Evolutionary conservation across 2,329 filamentous ascomycete species (phyloP).

Genomic region (Cytospora piceae): DNA sequence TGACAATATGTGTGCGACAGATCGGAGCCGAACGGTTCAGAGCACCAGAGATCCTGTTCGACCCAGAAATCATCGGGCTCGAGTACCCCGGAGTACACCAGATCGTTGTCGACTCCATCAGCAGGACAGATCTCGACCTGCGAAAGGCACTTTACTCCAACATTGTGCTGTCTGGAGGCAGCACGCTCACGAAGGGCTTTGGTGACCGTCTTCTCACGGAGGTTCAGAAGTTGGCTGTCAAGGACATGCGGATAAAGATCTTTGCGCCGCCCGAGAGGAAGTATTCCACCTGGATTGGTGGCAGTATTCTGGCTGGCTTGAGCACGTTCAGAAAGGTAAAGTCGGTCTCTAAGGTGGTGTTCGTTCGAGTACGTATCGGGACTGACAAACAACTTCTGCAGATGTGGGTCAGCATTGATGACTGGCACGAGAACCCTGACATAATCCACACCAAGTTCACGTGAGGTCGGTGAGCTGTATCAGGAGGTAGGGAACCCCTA

Average conservation of each 20-base stretch:
- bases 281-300: conserved; percentile 99
- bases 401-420: conserved; percentile 99
- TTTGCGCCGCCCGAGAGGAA: conserved; percentile 96
- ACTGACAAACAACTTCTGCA: conserved; percentile 43
- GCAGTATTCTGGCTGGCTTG: conserved; percentile 92
- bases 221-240: conserved; percentile 90
- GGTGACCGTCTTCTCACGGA: conserved; percentile 90
- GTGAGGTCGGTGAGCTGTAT: conserved; percentile 46
- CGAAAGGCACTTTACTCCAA: conserved; percentile 93
- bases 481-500: neutral
- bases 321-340: conserved; percentile 97
- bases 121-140: conserved; percentile 91
- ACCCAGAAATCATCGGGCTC: conserved; percentile 93
- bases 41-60: conserved; percentile 95
- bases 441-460: conserved; percentile 99
- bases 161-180: conserved; percentile 95
- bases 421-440: conserved; percentile 99
- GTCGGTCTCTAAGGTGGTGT: conserved; percentile 18
- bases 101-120: conserved; percentile 96
- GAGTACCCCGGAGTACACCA: conserved; percentile 98
- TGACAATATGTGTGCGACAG: conserved; percentile 46
- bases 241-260: conserved; percentile 99
- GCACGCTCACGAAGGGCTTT: conserved; percentile 95
- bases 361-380: neutral
- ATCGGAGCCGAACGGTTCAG: conserved; percentile 93